Evolutionary conservation across 2,329 filamentous ascomycete genomes (phyloP).

Genomic region (Pseudogymnoascus pannorum): DNA sequence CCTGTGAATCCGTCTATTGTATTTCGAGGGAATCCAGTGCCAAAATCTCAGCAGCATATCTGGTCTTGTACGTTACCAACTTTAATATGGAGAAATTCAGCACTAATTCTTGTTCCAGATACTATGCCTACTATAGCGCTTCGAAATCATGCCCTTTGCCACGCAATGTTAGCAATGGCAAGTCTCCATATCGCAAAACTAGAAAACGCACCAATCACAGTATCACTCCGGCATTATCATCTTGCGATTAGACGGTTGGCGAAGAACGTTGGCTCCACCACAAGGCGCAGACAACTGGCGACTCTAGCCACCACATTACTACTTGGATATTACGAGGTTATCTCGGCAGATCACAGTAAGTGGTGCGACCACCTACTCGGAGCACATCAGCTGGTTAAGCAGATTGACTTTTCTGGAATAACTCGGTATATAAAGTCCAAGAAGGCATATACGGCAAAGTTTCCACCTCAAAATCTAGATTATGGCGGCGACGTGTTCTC

Average conservation of each 20-base stretch:
- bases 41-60: conserved; percentile 55
- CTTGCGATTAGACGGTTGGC: conserved; percentile 73
- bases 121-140: conserved; percentile 78
- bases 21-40: conserved; percentile 53
- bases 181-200: conserved; percentile 84
- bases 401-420: conserved; percentile 71
- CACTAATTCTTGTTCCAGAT: conserved; percentile 41
- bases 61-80: conserved; percentile 48
- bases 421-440: conserved; percentile 62
- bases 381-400: conserved; percentile 70
- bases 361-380: conserved; percentile 92
- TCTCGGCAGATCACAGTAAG: conserved; percentile 87
- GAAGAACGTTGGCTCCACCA: conserved; percentile 62
- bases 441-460: conserved; percentile 33
- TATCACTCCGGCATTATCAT: conserved; percentile 87
- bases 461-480: conserved; percentile 30
- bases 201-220: conserved; percentile 64
- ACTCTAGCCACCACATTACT: conserved; percentile 85
- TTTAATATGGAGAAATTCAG: conserved; percentile 10
- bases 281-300: conserved; percentile 63
- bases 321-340: conserved; percentile 87
- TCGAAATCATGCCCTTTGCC: conserved; percentile 76
- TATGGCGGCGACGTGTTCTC: conserved; percentile 26
- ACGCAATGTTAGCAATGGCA: conserved; percentile 81
- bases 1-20: conserved; percentile 64